Conservation (phyloP, 2,329 filamentous ascomycete species). For the Didymella segeticola region DNA sequence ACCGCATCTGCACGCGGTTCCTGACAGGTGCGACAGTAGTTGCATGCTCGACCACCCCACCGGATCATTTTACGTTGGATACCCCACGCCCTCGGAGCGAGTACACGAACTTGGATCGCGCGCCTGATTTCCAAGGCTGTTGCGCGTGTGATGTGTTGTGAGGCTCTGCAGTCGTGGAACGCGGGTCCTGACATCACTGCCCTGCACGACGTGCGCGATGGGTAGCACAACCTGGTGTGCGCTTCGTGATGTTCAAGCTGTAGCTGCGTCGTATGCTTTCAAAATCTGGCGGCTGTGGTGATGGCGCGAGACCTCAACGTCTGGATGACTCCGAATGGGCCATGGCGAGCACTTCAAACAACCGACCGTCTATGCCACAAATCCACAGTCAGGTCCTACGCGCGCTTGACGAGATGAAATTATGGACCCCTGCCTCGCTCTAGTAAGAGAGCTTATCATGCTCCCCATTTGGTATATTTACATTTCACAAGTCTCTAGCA, state of each 20-base stretch:
- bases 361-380: neutral
- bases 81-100: neutral
- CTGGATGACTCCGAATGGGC: too few relatives aligned
- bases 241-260: neutral
- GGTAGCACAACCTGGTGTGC: neutral
- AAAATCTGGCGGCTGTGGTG: too few relatives aligned
- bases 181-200: constrained; percentile 4
- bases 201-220: neutral
- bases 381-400: neutral
- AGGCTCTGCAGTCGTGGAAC: constrained; percentile 19
- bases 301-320: too few relatives aligned
- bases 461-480: neutral
- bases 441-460: neutral
- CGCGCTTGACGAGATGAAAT: neutral
- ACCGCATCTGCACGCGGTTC: constrained; percentile 1
- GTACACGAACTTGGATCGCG: neutral
- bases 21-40: constrained; percentile 7
- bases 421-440: neutral
- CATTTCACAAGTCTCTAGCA: too few relatives aligned
- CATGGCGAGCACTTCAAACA: neutral
- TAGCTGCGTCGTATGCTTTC: neutral
- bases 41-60: neutral
- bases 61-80: neutral
- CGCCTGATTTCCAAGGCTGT: too few relatives aligned
- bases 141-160: too few relatives aligned